These are phyloP conservation scores for Cyanodermella asteris DNA, from an alignment of 2,329 filamentous ascomycete genomes.

Conservation along the genomic window DNA sequence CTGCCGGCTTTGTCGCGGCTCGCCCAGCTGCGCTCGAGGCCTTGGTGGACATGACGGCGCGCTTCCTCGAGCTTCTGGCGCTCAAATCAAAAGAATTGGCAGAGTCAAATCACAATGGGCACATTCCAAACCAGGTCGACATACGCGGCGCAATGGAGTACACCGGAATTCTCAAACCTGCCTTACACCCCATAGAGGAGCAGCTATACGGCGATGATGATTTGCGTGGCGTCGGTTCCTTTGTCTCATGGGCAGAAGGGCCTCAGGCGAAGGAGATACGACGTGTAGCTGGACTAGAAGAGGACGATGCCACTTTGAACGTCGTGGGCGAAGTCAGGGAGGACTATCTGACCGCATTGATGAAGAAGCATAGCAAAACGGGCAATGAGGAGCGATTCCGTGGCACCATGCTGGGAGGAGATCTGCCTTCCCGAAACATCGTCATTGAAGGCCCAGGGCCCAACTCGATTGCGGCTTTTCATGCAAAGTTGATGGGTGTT, in stretches of 20 bases:
- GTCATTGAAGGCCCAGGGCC: slow-evolving; percentile 72
- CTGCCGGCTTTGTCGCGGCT: slow-evolving; percentile 70
- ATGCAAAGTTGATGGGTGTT: slow-evolving; percentile 4
- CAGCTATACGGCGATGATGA: slow-evolving; percentile 53
- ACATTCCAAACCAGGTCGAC: slow-evolving; percentile 40
- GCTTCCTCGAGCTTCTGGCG: slow-evolving; percentile 58
- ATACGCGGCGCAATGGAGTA: slow-evolving; percentile 71
- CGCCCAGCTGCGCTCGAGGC: slow-evolving; percentile 66
- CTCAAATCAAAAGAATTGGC: slow-evolving; percentile 51
- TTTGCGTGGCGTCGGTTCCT: slow-evolving; percentile 51
- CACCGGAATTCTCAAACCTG: slow-evolving; percentile 50
- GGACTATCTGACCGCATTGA: slow-evolving; percentile 55
- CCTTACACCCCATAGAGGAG: slow-evolving; percentile 45
- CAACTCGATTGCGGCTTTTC: too few relatives aligned
- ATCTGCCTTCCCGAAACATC: slow-evolving; percentile 47
- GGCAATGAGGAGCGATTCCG: slow-evolving; percentile 71
- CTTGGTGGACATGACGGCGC: slow-evolving; percentile 64
- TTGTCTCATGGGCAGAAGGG: slow-evolving; percentile 59
- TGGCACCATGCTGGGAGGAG: slow-evolving; percentile 61
- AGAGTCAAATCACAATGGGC: slow-evolving; percentile 43
- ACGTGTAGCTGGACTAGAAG: slow-evolving; percentile 56
- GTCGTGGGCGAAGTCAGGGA: slow-evolving; percentile 38
- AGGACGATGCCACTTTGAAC: too few relatives aligned
- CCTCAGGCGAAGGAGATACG: slow-evolving; percentile 57
- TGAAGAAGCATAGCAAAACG: slow-evolving; percentile 80